Evolutionary conservation across 768 basidiomycete genomes (phyloP).

Genomic region (Leccinum truebloodii): DNA sequence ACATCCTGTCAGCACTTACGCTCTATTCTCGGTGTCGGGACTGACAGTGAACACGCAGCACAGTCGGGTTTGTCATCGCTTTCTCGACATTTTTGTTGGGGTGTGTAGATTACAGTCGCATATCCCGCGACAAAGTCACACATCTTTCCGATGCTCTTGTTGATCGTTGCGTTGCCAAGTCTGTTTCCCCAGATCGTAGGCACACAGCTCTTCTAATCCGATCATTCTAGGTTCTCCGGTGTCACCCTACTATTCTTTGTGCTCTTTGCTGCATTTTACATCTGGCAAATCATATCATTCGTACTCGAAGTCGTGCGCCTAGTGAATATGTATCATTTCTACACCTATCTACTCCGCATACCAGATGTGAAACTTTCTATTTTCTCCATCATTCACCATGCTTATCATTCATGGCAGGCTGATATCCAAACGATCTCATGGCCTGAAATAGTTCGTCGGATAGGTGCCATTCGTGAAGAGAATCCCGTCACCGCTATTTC

Average conservation of each 20-base stretch:
- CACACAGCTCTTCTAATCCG: slow-evolving; percentile 17
- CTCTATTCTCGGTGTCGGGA: slow-evolving; percentile 15
- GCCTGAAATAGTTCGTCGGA: slow-evolving; percentile 91
- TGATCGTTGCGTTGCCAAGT: slow-evolving; percentile 83
- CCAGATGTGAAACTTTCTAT: slow-evolving; percentile 71
- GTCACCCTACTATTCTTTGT: slow-evolving; percentile 83
- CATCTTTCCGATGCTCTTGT: slow-evolving; percentile 83
- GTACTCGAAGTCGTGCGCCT: slow-evolving; percentile 73
- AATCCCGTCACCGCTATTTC: slow-evolving; percentile 91
- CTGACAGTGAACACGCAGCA: slow-evolving; percentile 54
- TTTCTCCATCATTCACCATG: neutral
- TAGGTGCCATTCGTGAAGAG: slow-evolving; percentile 85
- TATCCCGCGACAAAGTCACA: slow-evolving; percentile 65
- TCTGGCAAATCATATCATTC: slow-evolving; percentile 86
- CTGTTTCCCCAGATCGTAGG: slow-evolving; percentile 25
- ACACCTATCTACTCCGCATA: slow-evolving; percentile 88
- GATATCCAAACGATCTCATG: slow-evolving; percentile 98
- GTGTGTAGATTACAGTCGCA: slow-evolving; percentile 88
- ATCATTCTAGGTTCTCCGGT: slow-evolving; percentile 67
- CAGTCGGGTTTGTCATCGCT: slow-evolving; percentile 96
- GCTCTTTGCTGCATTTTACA: slow-evolving; percentile 83
- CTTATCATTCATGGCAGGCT: slow-evolving; percentile 52
- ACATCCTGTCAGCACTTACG: slow-evolving; percentile 76
- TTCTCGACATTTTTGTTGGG: slow-evolving; percentile 97
- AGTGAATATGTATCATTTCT: slow-evolving; percentile 94